These are phyloP conservation scores for Lactarius hatsudake DNA, from an alignment of 768 basidiomycete species.

Conservation along the genomic window DNA sequence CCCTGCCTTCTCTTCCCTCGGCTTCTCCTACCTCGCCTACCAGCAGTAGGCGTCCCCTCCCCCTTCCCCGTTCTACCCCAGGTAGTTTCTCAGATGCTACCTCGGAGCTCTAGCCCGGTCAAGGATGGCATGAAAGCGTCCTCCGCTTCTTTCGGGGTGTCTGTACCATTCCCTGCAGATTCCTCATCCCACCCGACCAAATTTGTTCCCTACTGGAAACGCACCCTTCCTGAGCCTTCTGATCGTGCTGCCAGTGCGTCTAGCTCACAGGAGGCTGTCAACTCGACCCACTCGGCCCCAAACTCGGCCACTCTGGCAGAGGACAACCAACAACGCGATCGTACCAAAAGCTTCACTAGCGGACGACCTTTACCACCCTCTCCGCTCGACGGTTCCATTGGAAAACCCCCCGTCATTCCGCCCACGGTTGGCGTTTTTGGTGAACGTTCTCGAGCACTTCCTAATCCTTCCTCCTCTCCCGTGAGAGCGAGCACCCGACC, in stretches of 20 bases:
- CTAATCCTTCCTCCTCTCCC: conserved; percentile 16
- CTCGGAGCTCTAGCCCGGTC: conserved; percentile 25
- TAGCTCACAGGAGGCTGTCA: conserved; percentile 17
- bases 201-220: conserved; percentile 29
- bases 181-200: conserved; percentile 8
- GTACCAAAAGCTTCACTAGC: conserved; percentile 24
- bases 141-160: neutral
- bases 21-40: conserved; percentile 26
- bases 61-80: conserved; percentile 16
- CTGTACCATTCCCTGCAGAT: neutral
- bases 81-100: conserved; percentile 1
- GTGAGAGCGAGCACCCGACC: conserved; percentile 12
- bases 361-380: conserved; percentile 26
- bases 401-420: conserved; percentile 17
- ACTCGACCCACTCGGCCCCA: conserved; percentile 1
- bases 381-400: conserved; percentile 21
- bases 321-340: conserved; percentile 11
- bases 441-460: conserved; percentile 14
- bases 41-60: conserved; percentile 22
- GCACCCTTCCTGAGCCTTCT: conserved; percentile 26
- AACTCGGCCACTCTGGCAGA: neutral
- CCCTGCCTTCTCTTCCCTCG: conserved; percentile 9
- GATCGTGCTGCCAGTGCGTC: conserved; percentile 15
- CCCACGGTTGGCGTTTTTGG: conserved; percentile 4
- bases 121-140: conserved; percentile 18